phyloP scores from a whole-genome alignment of 768 basidiomycete species.

The Mycena kentingensis region DNA sequence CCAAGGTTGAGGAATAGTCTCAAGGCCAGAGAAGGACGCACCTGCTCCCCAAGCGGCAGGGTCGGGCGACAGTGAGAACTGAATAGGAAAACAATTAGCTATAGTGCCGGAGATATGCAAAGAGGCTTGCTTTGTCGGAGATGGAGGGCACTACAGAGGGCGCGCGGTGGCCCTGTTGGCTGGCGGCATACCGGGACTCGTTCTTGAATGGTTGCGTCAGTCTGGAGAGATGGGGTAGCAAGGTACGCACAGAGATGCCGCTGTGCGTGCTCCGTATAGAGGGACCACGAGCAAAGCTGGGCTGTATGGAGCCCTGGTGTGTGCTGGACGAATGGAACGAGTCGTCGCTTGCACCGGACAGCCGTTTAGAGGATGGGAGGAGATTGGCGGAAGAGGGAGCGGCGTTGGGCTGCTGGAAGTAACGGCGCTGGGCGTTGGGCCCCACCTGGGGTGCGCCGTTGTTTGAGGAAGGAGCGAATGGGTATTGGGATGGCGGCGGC shows the following conservation, averaged over 20 bases:
- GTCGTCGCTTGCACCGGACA: constrained; percentile 22
- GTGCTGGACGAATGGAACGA: constrained; percentile 20
- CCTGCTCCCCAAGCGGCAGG: constrained; percentile 68
- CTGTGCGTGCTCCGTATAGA: constrained; percentile 43
- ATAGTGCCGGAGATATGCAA: no score
- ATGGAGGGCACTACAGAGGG: constrained; percentile 43
- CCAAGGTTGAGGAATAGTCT: no score
- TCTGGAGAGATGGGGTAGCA: constrained; percentile 1
- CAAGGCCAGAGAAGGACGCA: background rate
- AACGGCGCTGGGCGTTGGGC: constrained; percentile 43
- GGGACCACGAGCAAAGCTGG: constrained; percentile 46
- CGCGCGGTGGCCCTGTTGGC: constrained; percentile 33
- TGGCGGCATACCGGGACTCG: constrained; percentile 41
- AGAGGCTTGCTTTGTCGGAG: constrained; percentile 66
- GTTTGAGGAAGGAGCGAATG: constrained; percentile 13
- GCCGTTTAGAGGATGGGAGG: constrained; percentile 36
- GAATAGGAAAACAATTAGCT: no score
- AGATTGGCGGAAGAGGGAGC: constrained; percentile 58
- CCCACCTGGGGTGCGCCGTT: constrained; percentile 24
- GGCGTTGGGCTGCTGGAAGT: constrained; percentile 40
- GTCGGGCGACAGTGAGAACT: constrained; percentile 78
- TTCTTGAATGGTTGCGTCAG: constrained; percentile 28
- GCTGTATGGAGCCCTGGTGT: constrained; percentile 37
- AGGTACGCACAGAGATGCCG: constrained; percentile 41
- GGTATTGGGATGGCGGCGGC: constrained; percentile 15